Conservation (phyloP, 306 rosid genomes). For the Crotalaria pallida region DNA sequence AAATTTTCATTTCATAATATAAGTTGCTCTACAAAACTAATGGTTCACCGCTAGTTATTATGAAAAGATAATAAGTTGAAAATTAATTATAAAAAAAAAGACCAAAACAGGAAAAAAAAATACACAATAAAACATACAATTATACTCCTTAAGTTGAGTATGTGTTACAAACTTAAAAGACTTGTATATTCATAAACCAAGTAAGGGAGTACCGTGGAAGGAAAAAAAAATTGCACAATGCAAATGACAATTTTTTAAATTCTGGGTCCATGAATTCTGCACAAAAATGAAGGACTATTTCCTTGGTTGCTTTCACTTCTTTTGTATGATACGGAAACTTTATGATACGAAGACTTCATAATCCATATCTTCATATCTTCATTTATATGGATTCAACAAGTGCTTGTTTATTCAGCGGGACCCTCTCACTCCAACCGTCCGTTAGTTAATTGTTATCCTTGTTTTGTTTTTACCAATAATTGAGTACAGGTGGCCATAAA, state of each 20-base stretch:
- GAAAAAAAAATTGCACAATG: background rate
- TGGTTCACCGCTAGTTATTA: no score
- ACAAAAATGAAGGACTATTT: background rate
- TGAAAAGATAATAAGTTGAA: no score
- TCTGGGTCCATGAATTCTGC: background rate
- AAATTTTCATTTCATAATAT: no score
- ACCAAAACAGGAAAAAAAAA: no score
- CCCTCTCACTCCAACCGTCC: background rate
- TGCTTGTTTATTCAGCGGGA: background rate
- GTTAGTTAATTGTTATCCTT: background rate
- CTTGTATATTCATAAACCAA: no score
- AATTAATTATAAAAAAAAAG: no score
- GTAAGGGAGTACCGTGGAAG: no score
- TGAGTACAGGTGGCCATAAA: background rate
- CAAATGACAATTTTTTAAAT: background rate
- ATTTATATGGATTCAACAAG: background rate
- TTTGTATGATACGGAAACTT: slow-evolving; percentile 6
- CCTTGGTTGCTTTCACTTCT: background rate
- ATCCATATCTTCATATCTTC: slow-evolving; percentile 2
- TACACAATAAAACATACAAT: no score
- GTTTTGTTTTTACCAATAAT: background rate
- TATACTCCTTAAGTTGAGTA: no score
- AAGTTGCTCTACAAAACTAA: no score
- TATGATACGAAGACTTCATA: background rate
- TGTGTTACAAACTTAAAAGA: no score